Conservation (phyloP, 139 green algal genomes). For the Gonium pectorale region DNA sequence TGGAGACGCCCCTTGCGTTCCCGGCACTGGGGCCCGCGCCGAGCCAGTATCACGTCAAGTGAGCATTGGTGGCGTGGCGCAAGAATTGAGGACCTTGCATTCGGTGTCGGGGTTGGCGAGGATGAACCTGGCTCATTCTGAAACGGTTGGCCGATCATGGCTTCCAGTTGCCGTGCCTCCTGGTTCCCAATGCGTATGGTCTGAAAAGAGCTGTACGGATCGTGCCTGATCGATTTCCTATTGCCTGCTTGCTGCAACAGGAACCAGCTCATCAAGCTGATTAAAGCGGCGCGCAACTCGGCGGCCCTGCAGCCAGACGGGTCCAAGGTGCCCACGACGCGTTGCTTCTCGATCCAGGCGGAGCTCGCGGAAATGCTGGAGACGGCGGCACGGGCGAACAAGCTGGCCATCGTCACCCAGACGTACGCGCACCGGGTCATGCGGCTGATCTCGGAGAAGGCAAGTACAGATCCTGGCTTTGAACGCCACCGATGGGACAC, state of each 20-base stretch:
- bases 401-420: constrained; percentile 54
- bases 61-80: not conserved
- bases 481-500: too few species aligned
- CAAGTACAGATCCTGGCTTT: not conserved
- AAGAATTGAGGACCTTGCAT: too few species aligned
- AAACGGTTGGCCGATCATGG: too few species aligned
- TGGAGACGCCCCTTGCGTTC: constrained; percentile 48
- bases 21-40: constrained; percentile 21
- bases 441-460: constrained; percentile 68
- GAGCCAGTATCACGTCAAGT: constrained; percentile 11
- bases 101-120: not conserved
- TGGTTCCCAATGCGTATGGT: too few species aligned
- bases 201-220: too few species aligned
- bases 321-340: constrained; percentile 50
- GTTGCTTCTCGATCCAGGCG: constrained; percentile 55
- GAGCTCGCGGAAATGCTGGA: constrained; percentile 53
- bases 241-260: too few species aligned
- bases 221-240: too few species aligned
- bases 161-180: too few species aligned
- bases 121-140: too few species aligned
- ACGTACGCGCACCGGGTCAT: constrained; percentile 60
- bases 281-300: constrained; percentile 35
- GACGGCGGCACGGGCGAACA: not conserved
- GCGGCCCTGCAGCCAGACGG: constrained; percentile 58
- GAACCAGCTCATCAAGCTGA: constrained; percentile 46